These are phyloP conservation scores for Cornus florida DNA, from an alignment of 148 eudicot species.

Conservation along the genomic window DNA sequence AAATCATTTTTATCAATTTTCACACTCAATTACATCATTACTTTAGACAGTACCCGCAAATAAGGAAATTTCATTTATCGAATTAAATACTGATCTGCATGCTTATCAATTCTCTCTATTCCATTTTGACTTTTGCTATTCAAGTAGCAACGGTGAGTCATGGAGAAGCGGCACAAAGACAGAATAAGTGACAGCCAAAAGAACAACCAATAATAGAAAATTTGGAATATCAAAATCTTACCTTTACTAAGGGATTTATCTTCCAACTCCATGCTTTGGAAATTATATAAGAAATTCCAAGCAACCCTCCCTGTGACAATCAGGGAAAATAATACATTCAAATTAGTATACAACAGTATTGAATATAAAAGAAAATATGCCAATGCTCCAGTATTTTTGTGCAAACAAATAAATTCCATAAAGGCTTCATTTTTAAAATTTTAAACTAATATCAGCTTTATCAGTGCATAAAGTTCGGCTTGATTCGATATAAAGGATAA, in stretches of 20 bases:
- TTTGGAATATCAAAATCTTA: slow-evolving; percentile 13
- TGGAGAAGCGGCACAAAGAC: background rate
- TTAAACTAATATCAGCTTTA: too few relatives aligned
- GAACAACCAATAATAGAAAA: background rate
- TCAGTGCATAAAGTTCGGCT: too few relatives aligned
- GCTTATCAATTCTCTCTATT: background rate
- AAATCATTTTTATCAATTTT: background rate
- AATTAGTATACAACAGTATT: background rate
- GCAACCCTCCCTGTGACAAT: slow-evolving; percentile 22
- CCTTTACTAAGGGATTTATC: slow-evolving; percentile 39
- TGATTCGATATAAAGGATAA: too few relatives aligned
- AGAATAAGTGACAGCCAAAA: background rate
- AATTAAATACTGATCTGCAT: background rate
- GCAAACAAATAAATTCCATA: background rate
- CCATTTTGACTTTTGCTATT: background rate
- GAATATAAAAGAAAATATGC: background rate
- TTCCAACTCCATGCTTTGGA: slow-evolving; percentile 43
- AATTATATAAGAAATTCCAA: background rate
- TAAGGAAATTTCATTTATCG: background rate
- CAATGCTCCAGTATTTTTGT: background rate
- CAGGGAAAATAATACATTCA: background rate
- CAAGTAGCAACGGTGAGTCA: background rate
- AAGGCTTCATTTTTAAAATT: background rate
- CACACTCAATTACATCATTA: background rate
- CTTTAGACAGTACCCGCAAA: background rate